Conservation (phyloP, 495 filamentous ascomycete genomes). For the Acidiella bohemica region DNA sequence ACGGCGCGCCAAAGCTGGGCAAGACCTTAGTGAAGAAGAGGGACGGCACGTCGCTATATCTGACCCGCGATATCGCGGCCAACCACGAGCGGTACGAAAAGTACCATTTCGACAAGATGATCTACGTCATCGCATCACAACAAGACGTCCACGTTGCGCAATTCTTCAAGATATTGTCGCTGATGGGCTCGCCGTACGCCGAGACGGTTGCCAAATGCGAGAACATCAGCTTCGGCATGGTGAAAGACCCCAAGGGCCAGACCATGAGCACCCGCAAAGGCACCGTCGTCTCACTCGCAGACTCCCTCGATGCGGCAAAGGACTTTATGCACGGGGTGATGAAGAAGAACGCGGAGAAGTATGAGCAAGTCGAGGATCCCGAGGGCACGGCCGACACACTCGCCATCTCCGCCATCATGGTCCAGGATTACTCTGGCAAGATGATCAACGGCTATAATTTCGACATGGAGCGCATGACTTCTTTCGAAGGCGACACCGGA, state of each 20-base stretch:
- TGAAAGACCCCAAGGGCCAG: slow-evolving; percentile 34
- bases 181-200: slow-evolving; percentile 45
- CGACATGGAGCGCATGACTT: slow-evolving; percentile 54
- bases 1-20: slow-evolving; percentile 51
- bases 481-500: slow-evolving; percentile 59
- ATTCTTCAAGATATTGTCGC: slow-evolving; percentile 56
- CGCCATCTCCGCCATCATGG: slow-evolving; percentile 57
- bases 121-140: slow-evolving; percentile 58
- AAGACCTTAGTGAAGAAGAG: slow-evolving; percentile 55
- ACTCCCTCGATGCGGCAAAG: slow-evolving; percentile 49
- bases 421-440: slow-evolving; percentile 59
- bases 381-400: slow-evolving; percentile 39
- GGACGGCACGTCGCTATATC: slow-evolving; percentile 55
- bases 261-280: slow-evolving; percentile 54
- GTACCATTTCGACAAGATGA: slow-evolving; percentile 61
- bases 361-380: slow-evolving; percentile 50
- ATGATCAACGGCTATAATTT: slow-evolving; percentile 55
- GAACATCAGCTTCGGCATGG: slow-evolving; percentile 65
- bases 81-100: slow-evolving; percentile 47
- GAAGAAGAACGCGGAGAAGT: slow-evolving; percentile 50
- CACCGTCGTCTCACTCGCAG: slow-evolving; percentile 56
- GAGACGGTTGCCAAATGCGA: slow-evolving; percentile 48
- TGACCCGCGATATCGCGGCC: slow-evolving; percentile 61
- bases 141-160: slow-evolving; percentile 61
- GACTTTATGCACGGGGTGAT: slow-evolving; percentile 65